These are phyloP conservation scores for Neonectria punicea DNA, from an alignment of 2,329 filamentous ascomycete genomes.

Conservation along the genomic window DNA sequence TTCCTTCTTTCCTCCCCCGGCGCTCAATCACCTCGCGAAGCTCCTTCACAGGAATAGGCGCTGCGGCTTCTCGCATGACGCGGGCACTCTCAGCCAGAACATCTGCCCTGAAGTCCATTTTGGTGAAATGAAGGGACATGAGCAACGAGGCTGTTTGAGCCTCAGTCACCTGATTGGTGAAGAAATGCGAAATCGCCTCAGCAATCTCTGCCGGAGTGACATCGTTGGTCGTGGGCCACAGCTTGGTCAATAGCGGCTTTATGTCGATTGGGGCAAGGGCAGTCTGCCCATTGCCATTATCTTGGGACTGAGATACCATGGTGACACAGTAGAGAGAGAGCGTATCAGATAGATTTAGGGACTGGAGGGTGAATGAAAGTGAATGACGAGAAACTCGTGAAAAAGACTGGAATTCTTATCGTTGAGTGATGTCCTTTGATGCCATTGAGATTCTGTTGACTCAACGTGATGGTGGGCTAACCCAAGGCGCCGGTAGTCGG, in stretches of 20 bases:
- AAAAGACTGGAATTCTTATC: slow-evolving; percentile 12
- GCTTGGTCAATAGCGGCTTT: slow-evolving; percentile 76
- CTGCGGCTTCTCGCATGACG: slow-evolving; percentile 85
- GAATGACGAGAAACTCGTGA: background rate
- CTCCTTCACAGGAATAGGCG: slow-evolving; percentile 72
- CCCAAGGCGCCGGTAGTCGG: background rate
- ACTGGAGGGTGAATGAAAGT: background rate
- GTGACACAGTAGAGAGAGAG: background rate
- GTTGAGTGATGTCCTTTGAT: slow-evolving; percentile 28
- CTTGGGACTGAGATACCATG: slow-evolving; percentile 47
- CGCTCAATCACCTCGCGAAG: slow-evolving; percentile 70
- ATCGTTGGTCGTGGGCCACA: slow-evolving; percentile 69
- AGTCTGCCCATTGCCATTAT: slow-evolving; percentile 40
- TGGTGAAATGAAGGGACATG: slow-evolving; percentile 92
- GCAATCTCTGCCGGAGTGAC: slow-evolving; percentile 86
- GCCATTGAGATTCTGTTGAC: slow-evolving; percentile 39
- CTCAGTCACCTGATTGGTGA: slow-evolving; percentile 88
- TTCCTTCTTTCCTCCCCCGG: slow-evolving; percentile 73
- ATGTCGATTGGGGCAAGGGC: slow-evolving; percentile 62
- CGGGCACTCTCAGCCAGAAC: slow-evolving; percentile 87
- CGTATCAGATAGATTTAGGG: background rate
- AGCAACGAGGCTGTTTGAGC: slow-evolving; percentile 88
- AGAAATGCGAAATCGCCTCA: slow-evolving; percentile 89
- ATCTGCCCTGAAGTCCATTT: slow-evolving; percentile 83
- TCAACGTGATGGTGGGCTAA: slow-evolving; percentile 30